Evolutionary conservation across 108 stramenopile species (phyloP).

Genomic region (Conticribra weissflogii): DNA sequence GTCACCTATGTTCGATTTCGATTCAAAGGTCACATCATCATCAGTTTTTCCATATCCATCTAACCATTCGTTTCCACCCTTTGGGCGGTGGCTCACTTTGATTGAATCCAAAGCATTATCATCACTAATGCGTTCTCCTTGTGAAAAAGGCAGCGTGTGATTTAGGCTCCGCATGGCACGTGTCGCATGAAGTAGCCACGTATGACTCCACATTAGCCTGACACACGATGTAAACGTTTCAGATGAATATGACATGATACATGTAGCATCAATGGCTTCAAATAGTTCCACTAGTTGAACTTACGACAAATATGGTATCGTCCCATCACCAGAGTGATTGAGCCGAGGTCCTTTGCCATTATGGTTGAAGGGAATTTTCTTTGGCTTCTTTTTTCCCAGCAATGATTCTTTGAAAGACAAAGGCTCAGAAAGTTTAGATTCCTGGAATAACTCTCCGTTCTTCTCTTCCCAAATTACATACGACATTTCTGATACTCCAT

Average conservation of each 20-base stretch:
- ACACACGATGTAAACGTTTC: neutral
- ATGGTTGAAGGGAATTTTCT: conserved; percentile 36
- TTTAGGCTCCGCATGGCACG: conserved; percentile 61
- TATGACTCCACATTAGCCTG: conserved; percentile 79
- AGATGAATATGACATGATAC: too few relatives aligned
- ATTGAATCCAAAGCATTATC: conserved; percentile 76
- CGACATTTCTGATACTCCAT: conserved; percentile 46
- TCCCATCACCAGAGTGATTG: conserved; percentile 84
- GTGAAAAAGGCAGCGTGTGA: conserved; percentile 32
- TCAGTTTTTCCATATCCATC: conserved; percentile 56
- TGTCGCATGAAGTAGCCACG: conserved; percentile 86
- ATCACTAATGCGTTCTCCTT: conserved; percentile 50
- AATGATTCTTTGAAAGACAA: conserved; percentile 44
- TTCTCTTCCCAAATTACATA: conserved; percentile 71
- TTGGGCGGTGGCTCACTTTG: conserved; percentile 71
- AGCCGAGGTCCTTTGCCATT: conserved; percentile 31
- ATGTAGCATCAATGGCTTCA: too few relatives aligned
- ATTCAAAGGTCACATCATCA: conserved; percentile 32
- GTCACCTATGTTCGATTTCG: conserved; percentile 49
- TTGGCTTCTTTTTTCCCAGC: conserved; percentile 63
- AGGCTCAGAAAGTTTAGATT: conserved; percentile 28
- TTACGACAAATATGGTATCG: conserved; percentile 72
- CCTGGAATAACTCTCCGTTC: conserved; percentile 49
- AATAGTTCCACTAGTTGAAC: too few relatives aligned
- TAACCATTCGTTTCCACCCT: conserved; percentile 79